Base-by-base conservation (phyloP, 2,329 filamentous ascomycete species). In the Ilyonectria robusta region DNA sequence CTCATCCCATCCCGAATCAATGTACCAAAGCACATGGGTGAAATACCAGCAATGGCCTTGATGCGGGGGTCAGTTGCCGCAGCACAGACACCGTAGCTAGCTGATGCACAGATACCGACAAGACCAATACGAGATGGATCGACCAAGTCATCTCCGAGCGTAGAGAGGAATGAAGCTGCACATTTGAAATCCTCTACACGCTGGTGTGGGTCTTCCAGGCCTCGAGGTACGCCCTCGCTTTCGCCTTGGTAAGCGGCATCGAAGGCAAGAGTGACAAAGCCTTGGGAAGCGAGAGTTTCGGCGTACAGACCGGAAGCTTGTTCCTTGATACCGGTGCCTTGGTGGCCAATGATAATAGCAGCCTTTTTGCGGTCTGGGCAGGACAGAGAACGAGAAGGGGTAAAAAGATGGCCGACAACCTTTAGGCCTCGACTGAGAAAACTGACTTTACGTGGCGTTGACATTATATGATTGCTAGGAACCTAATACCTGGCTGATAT, bases 171-270 rank as follows among this genome's bases (percentile, higher is more conserved):
- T 15, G 75, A 78, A 11, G 81, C 80, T 7, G 77, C 82, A 29
- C 66, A 59, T 42, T 75, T 78, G 61, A 78, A 72, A 55, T 83
- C 82, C 51, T 81, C 77, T 13, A 78, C 78, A 17, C 82, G 81
- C 64, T 83, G 80, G 59, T 80, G 77, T 76, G 81, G 81, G 58
- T 82, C 78, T 70, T 83, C 82, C 5, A 83, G 76, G 40, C 59
- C 46, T 10, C 76, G 78, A 0, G 82, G 82, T 46, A 74, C 50
- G 6, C 81, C 81, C 4, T 64, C 75, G 15, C 65, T 74, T 48
- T 79, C 78, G n/a, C 82, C 81, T 60, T 83, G 80, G 57, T 81
- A 80, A 4, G 76, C 77, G 4, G 81, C 77, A 59, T 84, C 81
- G 61, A 72, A 83, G 17, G 76, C 70, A 3, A 83, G 70, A n/a